Base-by-base conservation (phyloP, 2,329 filamentous ascomycete genomes). In the Sporothrix pallida region DNA sequence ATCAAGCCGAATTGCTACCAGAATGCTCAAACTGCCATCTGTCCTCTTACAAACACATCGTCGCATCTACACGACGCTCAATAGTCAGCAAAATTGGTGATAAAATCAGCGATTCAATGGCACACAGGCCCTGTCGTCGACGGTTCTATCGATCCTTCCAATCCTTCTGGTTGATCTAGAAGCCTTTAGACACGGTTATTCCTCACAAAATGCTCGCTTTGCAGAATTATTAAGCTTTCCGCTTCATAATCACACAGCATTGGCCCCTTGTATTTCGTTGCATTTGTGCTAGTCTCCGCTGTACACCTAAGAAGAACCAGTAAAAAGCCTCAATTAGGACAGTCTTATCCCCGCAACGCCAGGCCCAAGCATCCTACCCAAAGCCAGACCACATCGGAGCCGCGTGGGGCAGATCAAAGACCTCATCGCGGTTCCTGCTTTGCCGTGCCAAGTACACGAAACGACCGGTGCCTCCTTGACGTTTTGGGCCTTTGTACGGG, bases 191-290 rank as follows among this genome's bases (percentile, higher is more conserved):
- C 56, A 15, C 56, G 37, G 17, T 17, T 60, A 3, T 37, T 37
- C 12, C 37, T 60, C 7, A 60, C 20, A 58, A 58, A 31, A 31
- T 26, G 2, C 56, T 37, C 13, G 13, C 13, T 8, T 37, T 15
- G 54, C 23, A 50, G 15, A n/a, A 50, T 68, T 68, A 50, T 50
- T 31, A 68, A 68, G 63, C 44, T 68, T 50, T 13, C 15, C 15
- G 44, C 44, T 50, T 68, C 63, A 50, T 68, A 50, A 31, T 50
- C 63, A 68, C 15, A 37, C 26, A 13, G 37, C 26, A 31, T 15
- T 26, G 56, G 23, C 20, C 17, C 31, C 4, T 37, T 37, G 4
- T 37, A 5, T 37, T 37, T 31, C 56, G 10, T 9, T 3, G 58
- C 13, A 13, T 42, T 23, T 56, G 26, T 60, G 56, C 17, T 60